A percentile compares a stretch with the other conserved stretches of the same genome.
These are phyloP conservation scores for Beauveria scarabaeidicola DNA, from an alignment of 2,329 filamentous ascomycete species.

Conservation along the genomic window DNA sequence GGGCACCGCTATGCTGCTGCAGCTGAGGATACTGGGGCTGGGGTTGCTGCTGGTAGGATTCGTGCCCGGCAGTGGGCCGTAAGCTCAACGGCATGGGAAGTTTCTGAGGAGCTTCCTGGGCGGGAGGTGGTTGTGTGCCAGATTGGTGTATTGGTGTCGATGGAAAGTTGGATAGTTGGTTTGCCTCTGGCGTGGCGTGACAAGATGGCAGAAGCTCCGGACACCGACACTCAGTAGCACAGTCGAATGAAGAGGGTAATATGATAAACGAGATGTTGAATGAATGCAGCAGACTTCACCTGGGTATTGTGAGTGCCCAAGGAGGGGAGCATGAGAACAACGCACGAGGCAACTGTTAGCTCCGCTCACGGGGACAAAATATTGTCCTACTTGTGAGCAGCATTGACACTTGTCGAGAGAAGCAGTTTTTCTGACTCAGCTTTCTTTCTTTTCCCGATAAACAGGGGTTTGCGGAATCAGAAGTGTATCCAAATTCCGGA, in stretches of 20 bases:
- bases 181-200: background rate
- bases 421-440: background rate
- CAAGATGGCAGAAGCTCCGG: background rate
- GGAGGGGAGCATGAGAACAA: background rate
- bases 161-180: background rate
- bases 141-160: background rate
- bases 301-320: background rate
- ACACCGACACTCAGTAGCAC: background rate
- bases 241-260: background rate
- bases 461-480: background rate
- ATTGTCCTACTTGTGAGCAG: background rate
- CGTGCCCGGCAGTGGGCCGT: background rate
- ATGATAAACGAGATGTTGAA: background rate
- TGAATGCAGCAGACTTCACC: background rate
- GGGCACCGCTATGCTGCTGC: background rate
- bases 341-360: background rate
- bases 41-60: background rate
- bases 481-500: background rate
- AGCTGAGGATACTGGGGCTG: background rate
- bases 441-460: background rate
- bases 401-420: conserved; percentile 1
- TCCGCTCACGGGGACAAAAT: background rate
- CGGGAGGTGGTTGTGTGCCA: background rate
- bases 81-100: background rate
- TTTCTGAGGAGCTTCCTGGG: background rate